These are phyloP conservation scores for Fusarium chuoi DNA, from an alignment of 2,329 filamentous ascomycete genomes.

Conservation along the genomic window DNA sequence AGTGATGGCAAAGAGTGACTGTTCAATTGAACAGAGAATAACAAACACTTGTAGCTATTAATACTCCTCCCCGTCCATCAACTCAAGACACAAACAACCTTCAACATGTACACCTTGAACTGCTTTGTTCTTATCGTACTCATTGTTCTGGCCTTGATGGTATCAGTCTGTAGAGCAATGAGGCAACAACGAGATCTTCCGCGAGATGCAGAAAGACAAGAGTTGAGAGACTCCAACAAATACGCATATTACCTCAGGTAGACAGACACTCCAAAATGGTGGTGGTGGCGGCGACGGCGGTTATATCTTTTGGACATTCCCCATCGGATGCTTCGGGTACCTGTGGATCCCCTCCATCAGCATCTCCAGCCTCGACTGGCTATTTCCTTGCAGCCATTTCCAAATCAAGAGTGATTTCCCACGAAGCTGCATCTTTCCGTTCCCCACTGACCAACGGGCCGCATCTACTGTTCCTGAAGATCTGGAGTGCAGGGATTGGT, in stretches of 20 bases:
- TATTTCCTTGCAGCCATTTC: slow-evolving; percentile 17
- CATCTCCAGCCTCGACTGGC: slow-evolving; percentile 14
- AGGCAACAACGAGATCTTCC: background rate
- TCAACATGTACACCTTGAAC: background rate
- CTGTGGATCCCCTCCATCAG: slow-evolving; percentile 37
- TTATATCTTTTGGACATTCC: slow-evolving; percentile 21
- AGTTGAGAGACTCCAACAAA: background rate
- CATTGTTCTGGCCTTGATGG: background rate
- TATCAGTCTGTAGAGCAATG: background rate
- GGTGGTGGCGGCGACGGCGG: background rate
- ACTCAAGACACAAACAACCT: background rate
- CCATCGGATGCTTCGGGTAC: slow-evolving; percentile 36
- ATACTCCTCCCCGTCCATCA: background rate
- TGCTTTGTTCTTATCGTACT: background rate
- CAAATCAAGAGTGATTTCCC: slow-evolving; percentile 25
- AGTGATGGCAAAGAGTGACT: background rate
- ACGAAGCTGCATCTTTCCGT: slow-evolving; percentile 23
- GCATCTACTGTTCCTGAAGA: slow-evolving; percentile 36
- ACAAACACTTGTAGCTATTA: background rate
- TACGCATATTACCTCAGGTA: background rate
- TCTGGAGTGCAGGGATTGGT: slow-evolving; percentile 5
- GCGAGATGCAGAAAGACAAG: background rate
- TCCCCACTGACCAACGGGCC: slow-evolving; percentile 30
- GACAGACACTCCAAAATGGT: background rate
- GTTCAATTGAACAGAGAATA: background rate